A percentile compares a stretch with the other conserved stretches of the same genome.
These are phyloP conservation scores for Hypoxylon sp. DNA, from an alignment of 2,329 filamentous ascomycete species.

Conservation along the genomic window DNA sequence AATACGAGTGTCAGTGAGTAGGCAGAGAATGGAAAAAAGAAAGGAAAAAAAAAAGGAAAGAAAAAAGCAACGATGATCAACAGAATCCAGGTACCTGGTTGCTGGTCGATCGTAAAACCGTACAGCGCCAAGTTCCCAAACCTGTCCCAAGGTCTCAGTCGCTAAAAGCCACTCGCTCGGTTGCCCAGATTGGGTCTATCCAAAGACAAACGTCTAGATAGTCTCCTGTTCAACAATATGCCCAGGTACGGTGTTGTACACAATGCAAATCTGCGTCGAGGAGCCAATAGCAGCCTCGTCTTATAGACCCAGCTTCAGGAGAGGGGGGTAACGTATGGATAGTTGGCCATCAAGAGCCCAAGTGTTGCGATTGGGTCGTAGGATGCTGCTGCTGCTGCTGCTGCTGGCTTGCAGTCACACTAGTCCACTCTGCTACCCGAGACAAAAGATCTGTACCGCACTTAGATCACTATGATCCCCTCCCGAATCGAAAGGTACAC, in stretches of 20 bases:
- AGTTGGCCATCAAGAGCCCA: constrained; percentile 24
- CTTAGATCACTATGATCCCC: constrained; percentile 23
- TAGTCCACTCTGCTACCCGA: constrained; percentile 37
- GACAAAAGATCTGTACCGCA: constrained; percentile 37
- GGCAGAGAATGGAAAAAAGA: neutral
- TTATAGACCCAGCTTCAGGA: no score
- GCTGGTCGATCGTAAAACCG: constrained; percentile 18
- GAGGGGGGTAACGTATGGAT: constrained; percentile 22
- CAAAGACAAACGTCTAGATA: constrained; percentile 21
- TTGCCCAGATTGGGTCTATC: constrained; percentile 1
- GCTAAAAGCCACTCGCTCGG: constrained; percentile 27
- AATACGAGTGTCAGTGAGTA: neutral
- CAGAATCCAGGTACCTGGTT: constrained; percentile 25
- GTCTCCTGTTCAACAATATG: constrained; percentile 29
- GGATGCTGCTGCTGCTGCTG: constrained; percentile 27
- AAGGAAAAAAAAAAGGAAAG: neutral
- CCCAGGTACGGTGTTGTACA: constrained; percentile 36
- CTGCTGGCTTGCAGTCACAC: constrained; percentile 33
- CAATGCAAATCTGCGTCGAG: constrained; percentile 26
- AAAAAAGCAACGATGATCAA: constrained; percentile 21
- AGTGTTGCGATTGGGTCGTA: constrained; percentile 35
- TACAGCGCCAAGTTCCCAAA: constrained; percentile 26
- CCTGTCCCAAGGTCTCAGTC: constrained; percentile 24
- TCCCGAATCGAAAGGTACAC: constrained; percentile 24
- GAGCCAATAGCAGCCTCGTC: constrained; percentile 30